Evolutionary conservation across 179 eudicot genomes (phyloP).

Genomic region (Amaranthus tricolor): DNA sequence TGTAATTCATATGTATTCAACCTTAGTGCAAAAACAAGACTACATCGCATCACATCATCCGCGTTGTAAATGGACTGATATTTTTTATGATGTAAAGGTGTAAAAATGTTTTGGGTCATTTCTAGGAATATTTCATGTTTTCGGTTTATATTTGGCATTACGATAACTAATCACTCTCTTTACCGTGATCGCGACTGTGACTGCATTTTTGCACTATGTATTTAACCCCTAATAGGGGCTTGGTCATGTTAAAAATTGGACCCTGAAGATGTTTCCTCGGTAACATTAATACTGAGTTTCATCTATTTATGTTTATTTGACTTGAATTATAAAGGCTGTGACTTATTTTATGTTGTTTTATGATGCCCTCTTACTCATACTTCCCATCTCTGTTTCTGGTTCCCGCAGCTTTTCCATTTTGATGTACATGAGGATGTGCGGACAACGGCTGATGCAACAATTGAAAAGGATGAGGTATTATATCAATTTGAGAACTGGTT

Average conservation of each 20-base stretch:
- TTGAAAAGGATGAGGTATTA: slow-evolving; percentile 95
- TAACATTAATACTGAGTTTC: background rate
- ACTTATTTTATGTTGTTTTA: background rate
- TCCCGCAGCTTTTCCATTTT: slow-evolving; percentile 87
- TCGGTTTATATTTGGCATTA: too few species aligned
- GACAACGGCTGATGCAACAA: slow-evolving; percentile 95
- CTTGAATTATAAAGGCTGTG: background rate
- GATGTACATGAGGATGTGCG: slow-evolving; percentile 99
- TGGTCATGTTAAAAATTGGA: background rate
- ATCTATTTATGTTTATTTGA: background rate
- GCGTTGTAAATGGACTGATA: too few species aligned
- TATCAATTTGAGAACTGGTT: background rate
- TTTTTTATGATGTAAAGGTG: too few species aligned
- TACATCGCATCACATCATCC: too few species aligned
- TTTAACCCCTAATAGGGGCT: background rate
- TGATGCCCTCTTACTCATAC: slow-evolving; percentile 16
- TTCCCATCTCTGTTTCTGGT: slow-evolving; percentile 4
- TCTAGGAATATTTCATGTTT: too few species aligned
- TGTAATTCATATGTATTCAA: background rate
- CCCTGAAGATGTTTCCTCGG: background rate
- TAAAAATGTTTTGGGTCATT: too few species aligned
- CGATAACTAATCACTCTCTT: too few species aligned
- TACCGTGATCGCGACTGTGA: too few species aligned
- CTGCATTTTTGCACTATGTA: too few species aligned
- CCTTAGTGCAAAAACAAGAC: too few species aligned